A percentile compares a stretch with the other conserved stretches of the same genome.
Evolutionary conservation across 2,329 filamentous ascomycete genomes (phyloP).

Genomic region (Emmonsiellopsis sp.): DNA sequence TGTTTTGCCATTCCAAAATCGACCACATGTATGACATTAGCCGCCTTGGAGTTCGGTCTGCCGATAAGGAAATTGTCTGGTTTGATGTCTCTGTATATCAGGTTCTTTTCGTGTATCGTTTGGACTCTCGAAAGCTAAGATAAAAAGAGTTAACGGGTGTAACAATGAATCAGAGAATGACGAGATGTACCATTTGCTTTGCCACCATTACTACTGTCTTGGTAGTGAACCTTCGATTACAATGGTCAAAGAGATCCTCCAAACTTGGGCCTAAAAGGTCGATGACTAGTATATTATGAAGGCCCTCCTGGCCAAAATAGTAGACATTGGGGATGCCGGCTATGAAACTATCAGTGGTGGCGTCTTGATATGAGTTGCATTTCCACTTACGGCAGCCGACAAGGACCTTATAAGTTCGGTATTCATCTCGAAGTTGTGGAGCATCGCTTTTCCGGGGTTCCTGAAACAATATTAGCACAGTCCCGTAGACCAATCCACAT

Average conservation of each 20-base stretch:
- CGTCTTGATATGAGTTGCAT: constrained; percentile 10
- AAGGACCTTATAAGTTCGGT: constrained; percentile 98
- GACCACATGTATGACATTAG: constrained; percentile 96
- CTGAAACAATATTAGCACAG: constrained; percentile 37
- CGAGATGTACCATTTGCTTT: constrained; percentile 76
- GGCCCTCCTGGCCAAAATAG: constrained; percentile 96
- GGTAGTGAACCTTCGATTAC: constrained; percentile 85
- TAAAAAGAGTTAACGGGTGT: not conserved
- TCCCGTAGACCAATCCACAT: constrained; percentile 14
- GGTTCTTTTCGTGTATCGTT: constrained; percentile 95
- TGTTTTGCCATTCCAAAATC: constrained; percentile 99
- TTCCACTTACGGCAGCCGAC: constrained; percentile 88
- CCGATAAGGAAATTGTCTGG: constrained; percentile 99
- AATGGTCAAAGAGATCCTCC: constrained; percentile 96
- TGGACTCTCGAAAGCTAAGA: constrained; percentile 75
- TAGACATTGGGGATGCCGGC: constrained; percentile 99
- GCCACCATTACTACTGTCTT: constrained; percentile 99
- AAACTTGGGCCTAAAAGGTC: constrained; percentile 90
- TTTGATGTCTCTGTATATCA: constrained; percentile 99
- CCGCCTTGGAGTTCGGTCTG: constrained; percentile 81
- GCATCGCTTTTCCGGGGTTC: constrained; percentile 98
- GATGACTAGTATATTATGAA: constrained; percentile 98
- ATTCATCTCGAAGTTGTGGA: constrained; percentile 94
- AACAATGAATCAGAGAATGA: not conserved
- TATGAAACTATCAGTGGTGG: constrained; percentile 30